Evolutionary conservation across 768 basidiomycete genomes (phyloP).

Genomic region (Multifurca ochricompacta): DNA sequence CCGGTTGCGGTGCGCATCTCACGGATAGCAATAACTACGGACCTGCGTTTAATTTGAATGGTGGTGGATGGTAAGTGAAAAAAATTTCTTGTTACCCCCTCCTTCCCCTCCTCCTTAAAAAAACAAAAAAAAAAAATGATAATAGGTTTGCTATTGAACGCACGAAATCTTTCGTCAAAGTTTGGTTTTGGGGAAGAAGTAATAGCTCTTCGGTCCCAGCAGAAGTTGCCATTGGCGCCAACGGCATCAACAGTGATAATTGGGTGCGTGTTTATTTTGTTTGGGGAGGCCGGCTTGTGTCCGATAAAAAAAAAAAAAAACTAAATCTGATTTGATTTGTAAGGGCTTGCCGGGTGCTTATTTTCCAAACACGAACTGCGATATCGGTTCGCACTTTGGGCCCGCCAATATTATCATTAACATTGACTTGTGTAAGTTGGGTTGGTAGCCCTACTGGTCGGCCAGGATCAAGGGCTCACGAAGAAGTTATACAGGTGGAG

Average conservation of each 20-base stretch:
- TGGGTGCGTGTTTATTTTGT: constrained; percentile 18
- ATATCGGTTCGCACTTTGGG: constrained; percentile 28
- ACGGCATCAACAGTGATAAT: constrained; percentile 16
- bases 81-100: no score
- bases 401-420: constrained; percentile 25
- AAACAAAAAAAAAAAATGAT: neutral
- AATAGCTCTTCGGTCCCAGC: constrained; percentile 15
- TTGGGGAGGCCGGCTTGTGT: no score
- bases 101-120: neutral
- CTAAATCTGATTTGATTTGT: neutral
- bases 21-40: constrained; percentile 42
- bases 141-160: constrained; percentile 30
- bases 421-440: constrained; percentile 22
- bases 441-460: neutral
- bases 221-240: constrained; percentile 17
- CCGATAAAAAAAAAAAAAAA: no score
- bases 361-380: constrained; percentile 28
- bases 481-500: constrained; percentile 12
- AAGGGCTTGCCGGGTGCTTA: constrained; percentile 22
- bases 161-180: constrained; percentile 24
- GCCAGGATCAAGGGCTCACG: neutral
- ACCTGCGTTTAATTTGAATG: constrained; percentile 45
- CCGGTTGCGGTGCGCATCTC: constrained; percentile 46
- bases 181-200: constrained; percentile 35
- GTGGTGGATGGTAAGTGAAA: constrained; percentile 64